These are phyloP conservation scores for Lathyrus aphaca DNA, from an alignment of 306 rosid species.

Conservation along the genomic window DNA sequence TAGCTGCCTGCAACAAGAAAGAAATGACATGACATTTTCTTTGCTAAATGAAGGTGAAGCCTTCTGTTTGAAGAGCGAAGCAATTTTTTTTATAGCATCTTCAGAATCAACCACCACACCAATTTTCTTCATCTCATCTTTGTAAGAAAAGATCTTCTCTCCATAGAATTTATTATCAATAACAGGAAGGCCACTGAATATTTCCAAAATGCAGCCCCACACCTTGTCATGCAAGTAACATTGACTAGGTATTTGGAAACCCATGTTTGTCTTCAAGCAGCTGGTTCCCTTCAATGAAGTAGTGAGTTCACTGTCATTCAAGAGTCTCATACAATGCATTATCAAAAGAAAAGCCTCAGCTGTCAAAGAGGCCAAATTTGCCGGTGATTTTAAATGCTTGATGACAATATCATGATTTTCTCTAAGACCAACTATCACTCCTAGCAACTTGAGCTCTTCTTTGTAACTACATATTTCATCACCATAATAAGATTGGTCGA, in stretches of 20 bases:
- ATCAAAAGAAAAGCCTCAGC: no score
- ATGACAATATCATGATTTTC: no score
- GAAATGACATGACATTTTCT: constrained; percentile 51
- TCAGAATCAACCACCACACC: constrained; percentile 67
- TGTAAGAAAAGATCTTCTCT: constrained; percentile 26
- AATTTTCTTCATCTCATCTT: constrained; percentile 39
- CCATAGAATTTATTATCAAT: constrained; percentile 59
- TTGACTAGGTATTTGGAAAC: constrained; percentile 53
- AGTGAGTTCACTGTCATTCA: no score
- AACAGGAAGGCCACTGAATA: constrained; percentile 53
- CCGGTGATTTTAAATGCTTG: constrained; percentile 21
- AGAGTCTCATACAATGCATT: no score
- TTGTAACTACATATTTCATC: constrained; percentile 44
- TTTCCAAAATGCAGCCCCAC: constrained; percentile 71
- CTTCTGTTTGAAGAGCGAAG: constrained; percentile 41
- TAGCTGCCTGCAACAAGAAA: constrained; percentile 49
- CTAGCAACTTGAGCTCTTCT: constrained; percentile 63
- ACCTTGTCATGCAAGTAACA: constrained; percentile 52
- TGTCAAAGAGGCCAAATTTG: no score
- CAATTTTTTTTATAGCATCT: constrained; percentile 46
- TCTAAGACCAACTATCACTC: constrained; percentile 49
- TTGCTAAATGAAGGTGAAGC: constrained; percentile 44
- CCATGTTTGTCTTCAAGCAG: constrained; percentile 65
- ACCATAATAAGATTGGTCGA: constrained; percentile 54
- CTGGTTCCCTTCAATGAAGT: constrained; percentile 33